A percentile compares a stretch with the other conserved stretches of the same genome.
phyloP scores from a whole-genome alignment of 1,284 basidiomycete species.

The Sanguinoderma infundibulare region DNA sequence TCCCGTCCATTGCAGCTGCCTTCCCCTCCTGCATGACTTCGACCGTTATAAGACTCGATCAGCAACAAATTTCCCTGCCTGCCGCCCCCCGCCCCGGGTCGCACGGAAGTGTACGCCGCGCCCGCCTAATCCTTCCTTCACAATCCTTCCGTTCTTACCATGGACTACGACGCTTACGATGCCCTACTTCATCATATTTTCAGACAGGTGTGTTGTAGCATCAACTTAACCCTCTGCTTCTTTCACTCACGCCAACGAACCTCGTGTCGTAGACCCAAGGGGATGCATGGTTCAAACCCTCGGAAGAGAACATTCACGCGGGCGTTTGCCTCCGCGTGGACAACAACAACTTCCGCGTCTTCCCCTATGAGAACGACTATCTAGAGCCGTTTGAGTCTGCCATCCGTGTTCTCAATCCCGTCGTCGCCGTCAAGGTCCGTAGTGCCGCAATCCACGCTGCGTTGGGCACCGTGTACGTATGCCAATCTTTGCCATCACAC shows the following conservation, averaged over 20 bases:
- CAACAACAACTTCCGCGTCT: conserved; percentile 64
- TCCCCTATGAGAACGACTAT: conserved; percentile 65
- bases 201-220: conserved; percentile 39
- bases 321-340: conserved; percentile 74
- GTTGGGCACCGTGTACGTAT: conserved; percentile 64
- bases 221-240: conserved; percentile 20
- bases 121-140: neutral
- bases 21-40: neutral
- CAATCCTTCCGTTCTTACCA: conserved; percentile 33
- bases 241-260: neutral
- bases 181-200: conserved; percentile 72
- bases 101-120: neutral
- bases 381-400: conserved; percentile 75
- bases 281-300: conserved; percentile 78
- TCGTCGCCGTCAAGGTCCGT: conserved; percentile 80
- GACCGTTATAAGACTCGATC: neutral
- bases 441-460: conserved; percentile 84
- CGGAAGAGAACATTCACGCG: conserved; percentile 70
- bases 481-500: neutral
- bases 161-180: conserved; percentile 79
- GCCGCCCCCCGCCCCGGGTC: neutral
- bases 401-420: conserved; percentile 72
- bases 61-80: neutral
- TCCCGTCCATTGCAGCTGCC: neutral
- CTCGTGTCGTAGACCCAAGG: conserved; percentile 58